A percentile compares a stretch with the other conserved stretches of the same genome.
phyloP scores from a whole-genome alignment of 495 filamentous ascomycete species.

The Endocarpon pusillum region DNA sequence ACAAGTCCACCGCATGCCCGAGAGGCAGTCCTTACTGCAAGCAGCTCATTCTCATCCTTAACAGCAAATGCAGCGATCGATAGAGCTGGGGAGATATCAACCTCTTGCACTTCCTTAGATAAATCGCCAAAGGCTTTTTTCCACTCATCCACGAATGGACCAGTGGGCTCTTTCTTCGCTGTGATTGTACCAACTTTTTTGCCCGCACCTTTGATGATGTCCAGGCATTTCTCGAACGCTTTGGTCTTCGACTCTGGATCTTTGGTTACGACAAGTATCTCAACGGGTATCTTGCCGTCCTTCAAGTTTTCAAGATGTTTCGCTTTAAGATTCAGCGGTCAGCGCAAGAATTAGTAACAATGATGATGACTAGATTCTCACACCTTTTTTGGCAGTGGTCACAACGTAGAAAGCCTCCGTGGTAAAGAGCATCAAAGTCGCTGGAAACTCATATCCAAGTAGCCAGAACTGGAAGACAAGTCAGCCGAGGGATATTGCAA shows the following conservation, averaged over 20 bases:
- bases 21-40: slow-evolving; percentile 79
- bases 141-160: slow-evolving; percentile 94
- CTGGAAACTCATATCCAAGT: slow-evolving; percentile 94
- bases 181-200: slow-evolving; percentile 76
- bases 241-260: slow-evolving; percentile 77
- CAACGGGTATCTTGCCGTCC: slow-evolving; percentile 75
- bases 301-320: slow-evolving; percentile 87
- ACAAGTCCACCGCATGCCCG: slow-evolving; percentile 83
- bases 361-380: slow-evolving; percentile 4
- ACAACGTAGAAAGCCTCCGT: slow-evolving; percentile 74
- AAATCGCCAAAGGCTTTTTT: slow-evolving; percentile 59
- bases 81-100: slow-evolving; percentile 69
- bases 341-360: slow-evolving; percentile 4
- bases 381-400: slow-evolving; percentile 95
- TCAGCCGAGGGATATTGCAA: slow-evolving; percentile 4
- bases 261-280: slow-evolving; percentile 78
- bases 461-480: slow-evolving; percentile 92
- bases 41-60: slow-evolving; percentile 88
- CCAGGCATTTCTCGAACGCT: slow-evolving; percentile 63
- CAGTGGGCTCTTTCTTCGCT: slow-evolving; percentile 67
- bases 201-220: slow-evolving; percentile 77
- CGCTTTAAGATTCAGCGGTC: slow-evolving; percentile 31
- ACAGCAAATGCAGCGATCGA: slow-evolving; percentile 75
- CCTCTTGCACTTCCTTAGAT: slow-evolving; percentile 70
- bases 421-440: slow-evolving; percentile 83